A percentile compares a stretch with the other conserved stretches of the same genome.
These are phyloP conservation scores for Chlorella ohadii DNA, from an alignment of 139 green algal species.

Conservation along the genomic window DNA sequence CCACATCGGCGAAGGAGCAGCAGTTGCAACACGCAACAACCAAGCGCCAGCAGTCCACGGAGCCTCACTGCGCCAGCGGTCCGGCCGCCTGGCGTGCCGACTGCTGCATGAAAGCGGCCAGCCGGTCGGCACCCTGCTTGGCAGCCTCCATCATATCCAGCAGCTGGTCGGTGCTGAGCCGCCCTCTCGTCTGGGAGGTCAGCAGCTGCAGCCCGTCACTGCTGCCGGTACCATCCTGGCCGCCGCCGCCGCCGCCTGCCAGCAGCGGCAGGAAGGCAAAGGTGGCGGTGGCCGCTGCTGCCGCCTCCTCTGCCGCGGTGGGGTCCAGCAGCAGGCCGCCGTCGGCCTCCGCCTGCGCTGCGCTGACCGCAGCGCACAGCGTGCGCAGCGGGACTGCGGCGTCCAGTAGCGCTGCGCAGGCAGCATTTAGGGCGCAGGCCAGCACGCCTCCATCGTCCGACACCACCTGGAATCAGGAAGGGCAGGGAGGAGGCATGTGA, in stretches of 20 bases:
- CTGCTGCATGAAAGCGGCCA: constrained; percentile 28
- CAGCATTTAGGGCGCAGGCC: constrained; percentile 73
- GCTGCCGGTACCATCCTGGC: not conserved
- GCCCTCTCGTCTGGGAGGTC: not conserved
- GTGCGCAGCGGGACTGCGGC: constrained; percentile 69
- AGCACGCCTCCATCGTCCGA: constrained; percentile 71
- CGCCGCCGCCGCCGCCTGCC: not conserved
- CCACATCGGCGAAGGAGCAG: too few relatives aligned
- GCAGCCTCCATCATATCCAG: constrained; percentile 27
- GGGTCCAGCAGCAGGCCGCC: constrained; percentile 20
- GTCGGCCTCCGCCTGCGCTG: not conserved
- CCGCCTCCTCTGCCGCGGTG: constrained; percentile 2
- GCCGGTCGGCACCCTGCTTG: constrained; percentile 5
- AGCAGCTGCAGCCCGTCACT: constrained; percentile 11
- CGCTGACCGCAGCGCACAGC: not conserved
- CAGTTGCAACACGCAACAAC: too few relatives aligned
- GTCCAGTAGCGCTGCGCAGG: constrained; percentile 74
- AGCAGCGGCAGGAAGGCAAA: constrained; percentile 29
- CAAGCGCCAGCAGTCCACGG: too few relatives aligned
- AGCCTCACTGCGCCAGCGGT: too few relatives aligned
- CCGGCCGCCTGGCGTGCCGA: constrained; percentile 4
- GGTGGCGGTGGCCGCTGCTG: not conserved
- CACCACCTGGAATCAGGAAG: constrained; percentile 59
- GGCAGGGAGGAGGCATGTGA: too few relatives aligned
- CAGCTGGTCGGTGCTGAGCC: constrained; percentile 24